Percentiles rank a stretch among this genome's conserved stretches.
phyloP scores from a whole-genome alignment of 768 basidiomycete species.

The Goffeauzyma gilvescens region DNA sequence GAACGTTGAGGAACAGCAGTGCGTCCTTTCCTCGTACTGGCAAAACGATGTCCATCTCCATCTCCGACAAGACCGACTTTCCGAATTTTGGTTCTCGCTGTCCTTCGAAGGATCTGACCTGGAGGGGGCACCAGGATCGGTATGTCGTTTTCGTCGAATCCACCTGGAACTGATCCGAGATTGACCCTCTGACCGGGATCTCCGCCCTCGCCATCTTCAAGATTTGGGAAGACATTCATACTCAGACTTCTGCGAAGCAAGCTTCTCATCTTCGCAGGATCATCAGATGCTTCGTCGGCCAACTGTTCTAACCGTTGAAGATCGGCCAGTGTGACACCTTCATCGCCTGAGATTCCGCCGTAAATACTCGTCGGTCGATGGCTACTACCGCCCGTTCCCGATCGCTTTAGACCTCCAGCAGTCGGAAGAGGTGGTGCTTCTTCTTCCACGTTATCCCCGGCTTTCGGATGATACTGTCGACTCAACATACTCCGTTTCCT shows the following conservation, averaged over 20 bases:
- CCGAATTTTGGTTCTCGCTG: constrained; percentile 86
- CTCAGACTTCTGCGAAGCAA: constrained; percentile 71
- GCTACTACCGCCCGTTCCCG: constrained; percentile 38
- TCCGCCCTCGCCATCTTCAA: too few relatives aligned
- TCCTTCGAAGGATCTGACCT: constrained; percentile 70
- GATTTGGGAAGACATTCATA: constrained; percentile 63
- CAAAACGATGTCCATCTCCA: constrained; percentile 67
- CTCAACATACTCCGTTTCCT: constrained; percentile 87
- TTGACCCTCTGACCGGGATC: too few relatives aligned
- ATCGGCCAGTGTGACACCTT: constrained; percentile 69
- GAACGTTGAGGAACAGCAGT: constrained; percentile 14
- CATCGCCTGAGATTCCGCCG: constrained; percentile 47
- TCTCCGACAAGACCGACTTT: constrained; percentile 60
- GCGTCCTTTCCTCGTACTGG: constrained; percentile 37
- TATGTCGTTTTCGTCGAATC: constrained; percentile 59
- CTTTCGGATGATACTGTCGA: constrained; percentile 69
- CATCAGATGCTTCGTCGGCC: constrained; percentile 77
- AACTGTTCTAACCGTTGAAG: constrained; percentile 84
- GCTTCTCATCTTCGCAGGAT: constrained; percentile 58
- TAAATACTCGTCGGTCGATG: constrained; percentile 50
- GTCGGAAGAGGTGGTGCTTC: constrained; percentile 36
- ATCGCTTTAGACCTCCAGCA: constrained; percentile 3
- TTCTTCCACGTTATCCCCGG: constrained; percentile 55
- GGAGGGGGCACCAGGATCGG: constrained; percentile 75
- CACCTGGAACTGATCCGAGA: too few relatives aligned